Evolutionary conservation across 768 basidiomycete genomes (phyloP), one percentile per base, ranked within the genome.

Genomic region (Holtermannia corniformis): DNA sequence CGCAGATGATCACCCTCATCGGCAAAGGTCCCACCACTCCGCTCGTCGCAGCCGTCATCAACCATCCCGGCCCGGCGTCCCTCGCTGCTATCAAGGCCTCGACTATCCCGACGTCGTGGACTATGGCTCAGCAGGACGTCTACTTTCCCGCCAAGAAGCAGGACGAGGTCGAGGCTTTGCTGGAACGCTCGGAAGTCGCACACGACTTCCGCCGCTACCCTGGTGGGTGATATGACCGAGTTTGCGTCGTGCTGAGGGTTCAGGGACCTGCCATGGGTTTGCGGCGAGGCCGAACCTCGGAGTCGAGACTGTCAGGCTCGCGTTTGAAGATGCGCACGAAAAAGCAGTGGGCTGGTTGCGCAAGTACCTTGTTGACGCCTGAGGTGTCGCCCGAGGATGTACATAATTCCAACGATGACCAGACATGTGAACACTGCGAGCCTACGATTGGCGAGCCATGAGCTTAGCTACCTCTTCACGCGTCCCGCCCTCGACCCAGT

Each of bases 211-310:
- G 22, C 3, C 46, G 60, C 7, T 47, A 62, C 57, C 37, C 46
- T 23, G 58, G 63, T 65, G 27, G 48, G 63, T 54, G 1, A 23
- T 20, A 10, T 32, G 5, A 19, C 24, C 21, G 14, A 14, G 16
- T 45, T 45, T 45, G 47, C 11, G n/a, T 5, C 13, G 27, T 3
- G 47, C 55, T 57, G 43, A 58, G 7, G 22, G 44, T 51, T 10
- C 43, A 78, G 78, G 79, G 27, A 80, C 74, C 1, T 42, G 56
- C 5, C 82, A 83, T 57, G 81, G 81, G 27, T 84, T 81, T n/a
- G 82, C 80, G 5, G 80, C 81, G 3, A 74, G 81, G 27, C 81
- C 76, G 1, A 72, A 82, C 60, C 72, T 82, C 43, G 73, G 76
- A 21, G 74, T 81, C 48, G 71, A 75, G 24, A 77, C 80, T 42